Conservation (phyloP, 768 basidiomycete species). For the Sporobolomyces roseus region DNA sequence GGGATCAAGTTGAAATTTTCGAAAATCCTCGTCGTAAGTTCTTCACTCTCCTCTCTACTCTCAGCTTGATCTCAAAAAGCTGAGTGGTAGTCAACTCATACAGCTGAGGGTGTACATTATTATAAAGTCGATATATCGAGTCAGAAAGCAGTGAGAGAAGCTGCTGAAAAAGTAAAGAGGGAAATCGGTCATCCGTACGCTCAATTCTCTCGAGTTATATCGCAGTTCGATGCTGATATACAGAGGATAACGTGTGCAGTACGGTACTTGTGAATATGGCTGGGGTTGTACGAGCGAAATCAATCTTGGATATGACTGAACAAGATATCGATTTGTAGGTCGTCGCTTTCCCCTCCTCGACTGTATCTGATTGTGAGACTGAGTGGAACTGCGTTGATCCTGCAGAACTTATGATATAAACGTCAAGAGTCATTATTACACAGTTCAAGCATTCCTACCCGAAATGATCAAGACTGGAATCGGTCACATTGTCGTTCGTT, state of each 20-base stretch:
- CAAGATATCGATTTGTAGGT: slow-evolving; percentile 75
- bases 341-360: slow-evolving; percentile 15
- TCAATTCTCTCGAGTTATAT: neutral
- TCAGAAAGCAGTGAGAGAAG: slow-evolving; percentile 73
- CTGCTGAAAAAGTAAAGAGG: slow-evolving; percentile 67
- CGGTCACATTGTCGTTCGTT: slow-evolving; percentile 74
- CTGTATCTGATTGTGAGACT: neutral
- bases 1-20: slow-evolving; percentile 77
- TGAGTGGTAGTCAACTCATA: too few relatives aligned
- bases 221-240: neutral
- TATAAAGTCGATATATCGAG: slow-evolving; percentile 91
- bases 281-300: slow-evolving; percentile 85
- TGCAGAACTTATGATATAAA: slow-evolving; percentile 84
- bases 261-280: slow-evolving; percentile 94
- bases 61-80: too few relatives aligned
- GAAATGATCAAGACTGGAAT: slow-evolving; percentile 68
- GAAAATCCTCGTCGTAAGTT: slow-evolving; percentile 66
- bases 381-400: neutral
- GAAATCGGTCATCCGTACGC: slow-evolving; percentile 58
- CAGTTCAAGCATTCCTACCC: slow-evolving; percentile 86
- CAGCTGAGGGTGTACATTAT: slow-evolving; percentile 68
- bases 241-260: slow-evolving; percentile 47
- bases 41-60: neutral
- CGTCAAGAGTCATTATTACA: slow-evolving; percentile 84
- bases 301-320: slow-evolving; percentile 70